Evolutionary conservation across 345 rosid genomes (phyloP).

Genomic region (Acer campestre): DNA sequence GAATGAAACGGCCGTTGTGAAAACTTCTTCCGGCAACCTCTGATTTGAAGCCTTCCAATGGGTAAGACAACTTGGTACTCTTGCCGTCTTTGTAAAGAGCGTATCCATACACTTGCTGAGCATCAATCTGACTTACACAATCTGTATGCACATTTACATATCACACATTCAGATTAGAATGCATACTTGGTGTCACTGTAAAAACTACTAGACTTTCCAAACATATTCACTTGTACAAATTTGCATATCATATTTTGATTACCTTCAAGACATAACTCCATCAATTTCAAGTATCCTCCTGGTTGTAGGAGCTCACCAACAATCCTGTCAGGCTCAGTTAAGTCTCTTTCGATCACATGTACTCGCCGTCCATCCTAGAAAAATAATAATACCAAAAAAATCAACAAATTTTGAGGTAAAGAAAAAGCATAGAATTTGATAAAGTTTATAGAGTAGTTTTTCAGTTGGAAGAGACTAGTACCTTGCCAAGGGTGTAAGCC

Average conservation of each 20-base stretch:
- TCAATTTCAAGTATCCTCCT: slow-evolving; percentile 8
- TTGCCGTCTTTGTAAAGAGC: not conserved
- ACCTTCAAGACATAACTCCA: not conserved
- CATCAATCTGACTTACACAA: slow-evolving; percentile 9
- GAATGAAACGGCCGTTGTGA: slow-evolving; percentile 4
- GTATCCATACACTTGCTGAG: not conserved
- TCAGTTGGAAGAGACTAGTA: not conserved
- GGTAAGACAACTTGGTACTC: not conserved
- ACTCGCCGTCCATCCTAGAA: slow-evolving; percentile 11
- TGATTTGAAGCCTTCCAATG: not conserved
- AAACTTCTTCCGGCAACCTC: slow-evolving; percentile 6
- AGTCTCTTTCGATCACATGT: slow-evolving; percentile 11
- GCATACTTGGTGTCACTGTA: not conserved
- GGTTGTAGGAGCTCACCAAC: slow-evolving; percentile 18
- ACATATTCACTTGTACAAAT: too few species aligned
- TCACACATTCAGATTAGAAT: not conserved
- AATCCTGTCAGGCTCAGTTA: slow-evolving; percentile 7
- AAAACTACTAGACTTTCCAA: too few species aligned
- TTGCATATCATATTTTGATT: too few species aligned
- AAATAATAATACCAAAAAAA: not conserved
- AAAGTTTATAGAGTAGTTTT: not conserved
- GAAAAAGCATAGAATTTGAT: not conserved
- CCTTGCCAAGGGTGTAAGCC: slow-evolving; percentile 12
- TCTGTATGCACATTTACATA: not conserved
- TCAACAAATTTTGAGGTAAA: not conserved